Conservation (phyloP, 192 early-diverging fungal species). For the Chytriomyces sp. region DNA sequence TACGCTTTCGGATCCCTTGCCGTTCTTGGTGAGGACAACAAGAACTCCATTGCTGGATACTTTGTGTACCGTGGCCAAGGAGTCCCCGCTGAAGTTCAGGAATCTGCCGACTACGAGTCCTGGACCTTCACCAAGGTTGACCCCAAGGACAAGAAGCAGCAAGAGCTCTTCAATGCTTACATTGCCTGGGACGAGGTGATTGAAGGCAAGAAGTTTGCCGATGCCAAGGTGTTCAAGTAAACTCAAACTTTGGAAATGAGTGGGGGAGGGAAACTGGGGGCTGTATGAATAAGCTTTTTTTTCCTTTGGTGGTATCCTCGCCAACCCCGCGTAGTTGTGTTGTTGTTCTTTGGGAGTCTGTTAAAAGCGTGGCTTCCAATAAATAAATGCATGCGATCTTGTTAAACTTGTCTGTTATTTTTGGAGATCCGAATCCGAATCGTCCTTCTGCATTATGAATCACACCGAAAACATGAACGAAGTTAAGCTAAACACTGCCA, state of each 20-base stretch:
- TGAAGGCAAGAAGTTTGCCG: slow-evolving; percentile 74
- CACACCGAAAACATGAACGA: neutral
- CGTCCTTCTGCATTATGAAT: neutral
- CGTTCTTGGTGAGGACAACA: slow-evolving; percentile 80
- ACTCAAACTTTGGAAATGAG: neutral
- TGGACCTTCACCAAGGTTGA: slow-evolving; percentile 83
- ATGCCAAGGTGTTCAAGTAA: slow-evolving; percentile 71
- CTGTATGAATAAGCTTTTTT: neutral
- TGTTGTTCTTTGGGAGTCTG: neutral
- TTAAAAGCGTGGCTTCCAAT: neutral
- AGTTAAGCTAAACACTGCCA: neutral
- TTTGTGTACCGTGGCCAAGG: slow-evolving; percentile 90
- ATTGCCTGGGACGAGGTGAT: slow-evolving; percentile 87
- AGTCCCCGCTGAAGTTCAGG: slow-evolving; percentile 76
- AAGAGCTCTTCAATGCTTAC: slow-evolving; percentile 68
- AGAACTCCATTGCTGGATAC: slow-evolving; percentile 92
- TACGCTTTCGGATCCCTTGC: slow-evolving; percentile 91
- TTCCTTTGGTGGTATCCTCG: neutral
- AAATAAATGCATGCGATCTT: neutral
- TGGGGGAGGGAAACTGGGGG: too few species aligned
- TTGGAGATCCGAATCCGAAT: neutral
- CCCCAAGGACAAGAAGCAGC: slow-evolving; percentile 61
- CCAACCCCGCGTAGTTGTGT: neutral
- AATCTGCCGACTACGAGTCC: slow-evolving; percentile 88
- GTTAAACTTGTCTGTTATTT: neutral